phyloP scores from a whole-genome alignment of 2,329 filamentous ascomycete genomes.

The Rosellinia necatrix region DNA sequence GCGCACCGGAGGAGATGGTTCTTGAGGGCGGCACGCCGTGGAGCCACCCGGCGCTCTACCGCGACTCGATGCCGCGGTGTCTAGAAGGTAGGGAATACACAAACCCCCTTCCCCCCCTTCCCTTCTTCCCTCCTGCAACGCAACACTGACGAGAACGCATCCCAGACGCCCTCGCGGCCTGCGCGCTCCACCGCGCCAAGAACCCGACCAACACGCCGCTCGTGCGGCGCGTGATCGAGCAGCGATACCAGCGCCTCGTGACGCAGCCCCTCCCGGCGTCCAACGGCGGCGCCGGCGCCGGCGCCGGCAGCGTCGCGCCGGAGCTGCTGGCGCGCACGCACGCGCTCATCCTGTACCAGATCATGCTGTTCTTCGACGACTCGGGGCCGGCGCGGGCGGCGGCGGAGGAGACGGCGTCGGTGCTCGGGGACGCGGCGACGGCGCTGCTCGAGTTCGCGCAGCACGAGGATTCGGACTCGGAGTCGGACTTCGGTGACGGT shows the following conservation, averaged over 20 bases:
- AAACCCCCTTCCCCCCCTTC: not conserved
- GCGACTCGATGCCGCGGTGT: conserved; percentile 24
- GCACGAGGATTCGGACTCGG: conserved; percentile 5
- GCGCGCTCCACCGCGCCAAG: conserved; percentile 25
- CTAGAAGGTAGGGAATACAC: conserved; percentile 25
- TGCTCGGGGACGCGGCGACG: conserved; percentile 16
- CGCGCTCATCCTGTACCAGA: conserved; percentile 28
- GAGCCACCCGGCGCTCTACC: conserved; percentile 26
- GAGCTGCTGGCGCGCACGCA: conserved; percentile 26
- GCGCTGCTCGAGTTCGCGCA: conserved; percentile 11
- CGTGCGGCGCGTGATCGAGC: conserved; percentile 26
- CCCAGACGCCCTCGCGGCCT: conserved; percentile 26
- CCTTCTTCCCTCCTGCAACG: not conserved
- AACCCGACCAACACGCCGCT: conserved; percentile 19
- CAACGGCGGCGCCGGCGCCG: too few relatives aligned
- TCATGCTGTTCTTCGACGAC: conserved; percentile 28
- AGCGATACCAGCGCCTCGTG: conserved; percentile 22
- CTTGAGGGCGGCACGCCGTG: conserved; percentile 22
- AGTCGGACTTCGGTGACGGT: not conserved
- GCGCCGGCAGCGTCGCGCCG: not conserved
- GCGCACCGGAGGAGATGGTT: conserved; percentile 22
- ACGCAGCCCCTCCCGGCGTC: too few relatives aligned
- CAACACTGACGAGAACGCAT: not conserved
- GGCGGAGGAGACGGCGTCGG: conserved; percentile 12
- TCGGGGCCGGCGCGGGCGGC: conserved; percentile 15